Base-by-base conservation (phyloP, 2,329 filamentous ascomycete genomes). In the Hirsutella rhossiliensis region DNA sequence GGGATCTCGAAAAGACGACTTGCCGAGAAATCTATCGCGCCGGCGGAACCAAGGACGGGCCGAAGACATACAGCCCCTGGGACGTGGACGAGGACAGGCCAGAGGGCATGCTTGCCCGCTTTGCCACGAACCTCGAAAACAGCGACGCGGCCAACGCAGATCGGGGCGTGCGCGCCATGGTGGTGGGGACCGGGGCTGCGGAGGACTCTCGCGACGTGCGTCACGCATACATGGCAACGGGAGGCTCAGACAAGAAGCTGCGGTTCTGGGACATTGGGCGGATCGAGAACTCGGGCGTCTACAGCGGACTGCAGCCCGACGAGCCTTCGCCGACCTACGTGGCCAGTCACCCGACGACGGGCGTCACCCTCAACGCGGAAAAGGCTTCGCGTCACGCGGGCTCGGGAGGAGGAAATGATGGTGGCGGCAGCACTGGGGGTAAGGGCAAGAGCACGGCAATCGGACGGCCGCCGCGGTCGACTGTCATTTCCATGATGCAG, bases 261-360 rank as follows among this genome's bases (percentile, higher is more conserved):
- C 80, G 92, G 11, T 97, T 94, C 64, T 98, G 92, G 92, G 90
- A 98, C 57, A 72, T 92, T 13, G 72, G 78, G 11, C 80, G 81
- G 11, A 73, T 87, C 11, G 87, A 95, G 56, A 76, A 80, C 47
- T 95, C 87, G 36, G 72, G 75, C 45, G 75, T 96, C 13, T 82
- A 94, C 50, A 94, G 85, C 58, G 90, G 90, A 0, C 69, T 88
- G 11, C 76, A 78, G 45, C 63, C 69, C 2, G 82, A 87, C 30
- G 82, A 88, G 46, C 68, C 76, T 30, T 81, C 79, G 57, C 84
- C 87, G n/a, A 75, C 76, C 11, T 97, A 89, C 57, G 73, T 76
- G 5, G 68, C 75, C 1, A 69, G 73, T 15, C 76, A 84, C 49
- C 78, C 80, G 0, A 76, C 73, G 1, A 72, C 78, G 17, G 73